Percentiles rank a stretch among this genome's conserved stretches.
Conservation (phyloP, 139 green algal species). For the Chlamydomonas eustigma region DNA sequence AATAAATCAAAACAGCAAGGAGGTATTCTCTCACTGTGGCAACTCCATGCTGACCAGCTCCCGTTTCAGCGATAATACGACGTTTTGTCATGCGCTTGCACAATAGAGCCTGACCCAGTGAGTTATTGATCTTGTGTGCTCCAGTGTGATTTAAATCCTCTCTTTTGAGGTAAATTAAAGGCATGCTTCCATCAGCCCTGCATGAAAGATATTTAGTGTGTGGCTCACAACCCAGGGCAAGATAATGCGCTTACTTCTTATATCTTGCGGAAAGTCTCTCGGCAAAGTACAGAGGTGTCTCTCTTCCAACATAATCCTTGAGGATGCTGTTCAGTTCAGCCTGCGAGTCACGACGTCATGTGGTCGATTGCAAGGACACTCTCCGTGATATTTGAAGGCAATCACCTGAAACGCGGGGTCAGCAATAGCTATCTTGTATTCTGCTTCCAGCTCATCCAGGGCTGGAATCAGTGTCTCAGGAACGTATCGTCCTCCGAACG, state of each 20-base stretch:
- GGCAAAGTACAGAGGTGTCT: conserved; percentile 91
- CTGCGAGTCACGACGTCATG: conserved; percentile 58
- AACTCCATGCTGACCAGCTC: conserved; percentile 96
- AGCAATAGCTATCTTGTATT: conserved; percentile 62
- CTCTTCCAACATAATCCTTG: conserved; percentile 94
- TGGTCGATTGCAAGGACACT: neutral
- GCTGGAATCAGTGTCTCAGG: conserved; percentile 96
- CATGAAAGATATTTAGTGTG: no score
- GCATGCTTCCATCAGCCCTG: conserved; percentile 40
- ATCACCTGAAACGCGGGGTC: conserved; percentile 73
- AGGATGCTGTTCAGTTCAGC: conserved; percentile 80
- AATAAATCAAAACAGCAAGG: no score
- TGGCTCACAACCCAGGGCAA: no score
- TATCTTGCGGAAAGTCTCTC: conserved; percentile 88
- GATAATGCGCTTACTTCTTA: conserved; percentile 44
- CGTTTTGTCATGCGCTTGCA: conserved; percentile 92
- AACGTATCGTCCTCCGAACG: conserved; percentile 95
- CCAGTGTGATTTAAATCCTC: conserved; percentile 99
- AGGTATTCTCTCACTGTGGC: conserved; percentile 80
- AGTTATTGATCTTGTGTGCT: conserved; percentile 99
- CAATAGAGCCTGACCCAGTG: conserved; percentile 90
- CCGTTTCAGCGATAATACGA: conserved; percentile 98
- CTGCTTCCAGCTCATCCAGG: conserved; percentile 78
- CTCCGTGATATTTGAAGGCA: neutral
- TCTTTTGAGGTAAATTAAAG: conserved; percentile 95